phyloP scores from a whole-genome alignment of 1,139 yeast species.

The Kluyveromyces marxianus region DNA sequence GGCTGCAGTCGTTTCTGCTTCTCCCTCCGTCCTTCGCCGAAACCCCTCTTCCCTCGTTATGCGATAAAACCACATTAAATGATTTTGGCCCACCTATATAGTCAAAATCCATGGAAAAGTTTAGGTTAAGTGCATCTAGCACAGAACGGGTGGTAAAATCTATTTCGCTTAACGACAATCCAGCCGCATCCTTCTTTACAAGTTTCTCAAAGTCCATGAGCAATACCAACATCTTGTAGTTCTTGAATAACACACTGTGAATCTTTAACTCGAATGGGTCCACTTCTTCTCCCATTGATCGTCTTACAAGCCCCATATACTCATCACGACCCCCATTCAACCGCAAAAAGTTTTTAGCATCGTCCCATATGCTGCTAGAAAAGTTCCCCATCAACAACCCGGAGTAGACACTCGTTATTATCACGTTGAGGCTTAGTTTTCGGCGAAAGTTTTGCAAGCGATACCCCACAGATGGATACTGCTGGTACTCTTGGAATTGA shows the following conservation, averaged over 20 bases:
- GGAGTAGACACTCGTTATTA: neutral
- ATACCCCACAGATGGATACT: slow-evolving; percentile 12
- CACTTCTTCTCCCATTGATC: neutral
- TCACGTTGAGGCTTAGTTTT: slow-evolving; percentile 5
- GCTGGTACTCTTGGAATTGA: slow-evolving; percentile 17
- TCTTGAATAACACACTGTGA: slow-evolving; percentile 1
- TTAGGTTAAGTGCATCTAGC: neutral
- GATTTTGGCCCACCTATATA: neutral
- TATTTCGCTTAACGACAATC: neutral
- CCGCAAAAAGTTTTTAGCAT: slow-evolving; percentile 2
- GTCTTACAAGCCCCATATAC: slow-evolving; percentile 1
- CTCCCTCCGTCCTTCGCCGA: too few relatives aligned
- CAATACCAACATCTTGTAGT: neutral
- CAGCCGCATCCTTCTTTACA: slow-evolving; percentile 2
- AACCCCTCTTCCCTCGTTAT: too few relatives aligned
- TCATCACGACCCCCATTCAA: slow-evolving; percentile 3
- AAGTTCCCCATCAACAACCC: slow-evolving; percentile 3
- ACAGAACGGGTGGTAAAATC: neutral
- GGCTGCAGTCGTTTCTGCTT: too few relatives aligned
- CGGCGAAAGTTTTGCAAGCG: slow-evolving; percentile 23
- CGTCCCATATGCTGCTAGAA: neutral
- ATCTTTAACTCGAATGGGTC: slow-evolving; percentile 1
- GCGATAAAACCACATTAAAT: neutral
- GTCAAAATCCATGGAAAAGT: slow-evolving; percentile 3
- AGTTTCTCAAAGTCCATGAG: slow-evolving; percentile 2